Percentiles rank a stretch among this genome's conserved stretches.
Conservation (phyloP, 2,329 filamentous ascomycete species). For the Fusarium humuli region DNA sequence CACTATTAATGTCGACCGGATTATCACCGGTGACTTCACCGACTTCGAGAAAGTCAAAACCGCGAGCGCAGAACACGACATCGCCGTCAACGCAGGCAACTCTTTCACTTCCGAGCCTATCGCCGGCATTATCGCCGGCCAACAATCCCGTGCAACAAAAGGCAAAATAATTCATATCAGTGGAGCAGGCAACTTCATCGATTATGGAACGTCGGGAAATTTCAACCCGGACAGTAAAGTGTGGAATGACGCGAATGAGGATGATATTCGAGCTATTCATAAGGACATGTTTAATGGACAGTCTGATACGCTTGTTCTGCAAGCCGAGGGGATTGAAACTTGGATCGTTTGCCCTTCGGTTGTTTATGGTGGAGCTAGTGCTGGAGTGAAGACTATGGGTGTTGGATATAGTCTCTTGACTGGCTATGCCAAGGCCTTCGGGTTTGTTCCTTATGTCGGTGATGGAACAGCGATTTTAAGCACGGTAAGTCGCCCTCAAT, state of each 20-base stretch:
- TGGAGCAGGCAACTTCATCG: slow-evolving; percentile 12
- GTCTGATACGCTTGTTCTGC: not conserved
- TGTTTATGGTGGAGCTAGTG: slow-evolving; percentile 2
- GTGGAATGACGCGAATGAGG: slow-evolving; percentile 15
- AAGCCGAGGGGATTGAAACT: slow-evolving; percentile 1
- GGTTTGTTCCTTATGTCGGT: slow-evolving; percentile 6
- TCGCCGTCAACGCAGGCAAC: slow-evolving; percentile 15
- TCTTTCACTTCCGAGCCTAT: not conserved
- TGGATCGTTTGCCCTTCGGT: slow-evolving; percentile 11
- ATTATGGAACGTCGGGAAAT: slow-evolving; percentile 13
- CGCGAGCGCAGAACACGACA: slow-evolving; percentile 1
- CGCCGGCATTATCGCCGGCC: slow-evolving; percentile 8
- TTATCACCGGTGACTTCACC: slow-evolving; percentile 4
- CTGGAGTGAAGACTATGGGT: not conserved
- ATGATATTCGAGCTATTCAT: slow-evolving; percentile 13
- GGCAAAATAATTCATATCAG: slow-evolving; percentile 7
- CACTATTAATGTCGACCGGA: not conserved
- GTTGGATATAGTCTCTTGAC: not conserved
- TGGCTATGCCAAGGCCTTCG: slow-evolving; percentile 6
- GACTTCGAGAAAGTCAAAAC: slow-evolving; percentile 12
- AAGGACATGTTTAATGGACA: slow-evolving; percentile 26
- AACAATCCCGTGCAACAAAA: not conserved
- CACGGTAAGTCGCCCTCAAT: no score
- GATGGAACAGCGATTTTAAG: slow-evolving; percentile 5
- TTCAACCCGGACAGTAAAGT: slow-evolving; percentile 8